phyloP scores from a whole-genome alignment of 1,284 basidiomycete genomes.

The Tremellales sp. region DNA sequence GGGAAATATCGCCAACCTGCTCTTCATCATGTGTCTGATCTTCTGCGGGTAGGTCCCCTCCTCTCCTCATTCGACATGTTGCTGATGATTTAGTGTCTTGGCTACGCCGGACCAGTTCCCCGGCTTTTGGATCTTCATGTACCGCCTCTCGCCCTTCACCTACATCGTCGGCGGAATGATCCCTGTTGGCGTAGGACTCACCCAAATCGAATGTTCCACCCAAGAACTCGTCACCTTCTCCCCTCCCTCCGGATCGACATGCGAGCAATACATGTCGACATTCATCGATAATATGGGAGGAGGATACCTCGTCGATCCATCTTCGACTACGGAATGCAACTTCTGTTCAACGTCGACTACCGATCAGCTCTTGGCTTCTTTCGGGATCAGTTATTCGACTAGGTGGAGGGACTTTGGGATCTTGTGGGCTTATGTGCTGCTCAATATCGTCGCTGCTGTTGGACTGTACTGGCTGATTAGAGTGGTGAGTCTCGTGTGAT shows the following conservation, averaged over 20 bases:
- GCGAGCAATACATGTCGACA: slow-evolving; percentile 61
- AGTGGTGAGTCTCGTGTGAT: slow-evolving; percentile 6
- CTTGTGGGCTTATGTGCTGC: slow-evolving; percentile 54
- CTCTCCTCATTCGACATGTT: not conserved
- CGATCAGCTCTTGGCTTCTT: slow-evolving; percentile 25
- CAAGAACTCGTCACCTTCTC: slow-evolving; percentile 45
- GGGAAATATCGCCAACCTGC: slow-evolving; percentile 40
- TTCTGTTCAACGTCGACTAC: slow-evolving; percentile 42
- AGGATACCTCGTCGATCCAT: slow-evolving; percentile 73
- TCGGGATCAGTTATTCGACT: slow-evolving; percentile 64
- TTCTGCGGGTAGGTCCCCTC: slow-evolving; percentile 29
- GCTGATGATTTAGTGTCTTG: slow-evolving; percentile 47
- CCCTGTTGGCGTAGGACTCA: slow-evolving; percentile 28
- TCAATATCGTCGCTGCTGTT: slow-evolving; percentile 59
- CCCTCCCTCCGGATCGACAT: slow-evolving; percentile 72
- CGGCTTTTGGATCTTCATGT: slow-evolving; percentile 74
- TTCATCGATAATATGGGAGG: slow-evolving; percentile 61
- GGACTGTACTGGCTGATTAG: slow-evolving; percentile 27
- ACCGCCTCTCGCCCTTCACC: slow-evolving; percentile 66
- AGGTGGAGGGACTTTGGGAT: slow-evolving; percentile 73
- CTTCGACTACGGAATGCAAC: slow-evolving; percentile 44
- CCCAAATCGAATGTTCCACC: slow-evolving; percentile 38
- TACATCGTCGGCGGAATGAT: slow-evolving; percentile 44
- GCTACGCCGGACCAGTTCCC: slow-evolving; percentile 51
- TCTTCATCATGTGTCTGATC: slow-evolving; percentile 41